phyloP scores from a whole-genome alignment of 441 rosid genomes.

The Sinapis alba region DNA sequence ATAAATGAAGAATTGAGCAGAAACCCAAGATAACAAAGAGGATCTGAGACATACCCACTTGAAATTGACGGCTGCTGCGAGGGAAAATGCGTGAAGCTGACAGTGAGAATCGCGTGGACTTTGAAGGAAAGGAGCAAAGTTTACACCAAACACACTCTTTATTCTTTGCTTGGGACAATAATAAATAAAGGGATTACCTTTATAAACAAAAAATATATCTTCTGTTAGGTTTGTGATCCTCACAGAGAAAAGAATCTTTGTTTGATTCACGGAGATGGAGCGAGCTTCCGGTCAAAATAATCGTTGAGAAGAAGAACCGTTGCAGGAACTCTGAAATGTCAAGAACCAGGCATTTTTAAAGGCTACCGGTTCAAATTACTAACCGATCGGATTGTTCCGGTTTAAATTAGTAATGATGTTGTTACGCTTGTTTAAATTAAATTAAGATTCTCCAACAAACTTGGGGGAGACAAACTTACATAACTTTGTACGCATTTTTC shows the following conservation, averaged over 20 bases:
- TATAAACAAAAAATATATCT: constrained; percentile 1
- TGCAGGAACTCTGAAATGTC: not conserved
- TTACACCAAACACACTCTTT: too few species aligned
- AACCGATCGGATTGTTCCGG: too few species aligned
- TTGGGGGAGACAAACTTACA: too few species aligned
- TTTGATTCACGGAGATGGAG: constrained; percentile 1
- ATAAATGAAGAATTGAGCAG: too few species aligned
- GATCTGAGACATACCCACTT: constrained; percentile 11
- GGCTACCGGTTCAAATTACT: not conserved
- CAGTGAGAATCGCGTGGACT: too few species aligned
- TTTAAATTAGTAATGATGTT: too few species aligned
- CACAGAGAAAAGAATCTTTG: not conserved
- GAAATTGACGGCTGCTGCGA: not conserved
- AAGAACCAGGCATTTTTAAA: not conserved
- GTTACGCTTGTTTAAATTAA: too few species aligned
- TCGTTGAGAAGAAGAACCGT: not conserved
- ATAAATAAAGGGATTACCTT: not conserved
- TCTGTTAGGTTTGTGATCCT: constrained; percentile 8
- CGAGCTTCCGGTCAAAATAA: constrained; percentile 7
- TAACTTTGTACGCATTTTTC: too few species aligned
- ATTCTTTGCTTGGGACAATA: not conserved
- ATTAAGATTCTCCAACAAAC: too few species aligned
- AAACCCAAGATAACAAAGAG: too few species aligned
- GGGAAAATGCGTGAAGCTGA: not conserved
- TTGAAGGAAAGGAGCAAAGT: too few species aligned